Percentiles rank a stretch among this genome's conserved stretches.
Conservation (phyloP, 202 grass and related monocot genomes). For the Elaeis oleifera region DNA sequence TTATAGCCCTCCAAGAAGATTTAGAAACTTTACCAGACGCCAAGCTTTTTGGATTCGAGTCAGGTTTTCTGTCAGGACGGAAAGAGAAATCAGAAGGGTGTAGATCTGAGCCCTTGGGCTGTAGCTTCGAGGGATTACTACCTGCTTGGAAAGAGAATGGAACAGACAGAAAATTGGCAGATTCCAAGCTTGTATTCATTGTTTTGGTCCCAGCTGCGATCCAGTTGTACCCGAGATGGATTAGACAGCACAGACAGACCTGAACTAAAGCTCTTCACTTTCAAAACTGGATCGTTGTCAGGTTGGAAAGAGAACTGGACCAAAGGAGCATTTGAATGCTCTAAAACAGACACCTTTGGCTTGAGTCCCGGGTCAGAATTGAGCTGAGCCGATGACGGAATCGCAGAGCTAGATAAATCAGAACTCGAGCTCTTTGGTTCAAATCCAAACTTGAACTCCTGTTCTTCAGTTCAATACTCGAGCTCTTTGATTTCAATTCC, state of each 20-base stretch:
- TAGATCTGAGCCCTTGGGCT: neutral
- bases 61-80: too few relatives aligned
- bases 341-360: too few relatives aligned
- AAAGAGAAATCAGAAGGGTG: slow-evolving; percentile 47
- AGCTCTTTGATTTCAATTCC: slow-evolving; percentile 18
- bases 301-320: too few relatives aligned
- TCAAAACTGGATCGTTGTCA: too few relatives aligned
- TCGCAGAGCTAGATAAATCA: slow-evolving; percentile 11
- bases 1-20: neutral
- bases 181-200: slow-evolving; percentile 22
- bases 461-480: neutral
- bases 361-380: too few relatives aligned
- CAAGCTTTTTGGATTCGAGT: too few relatives aligned
- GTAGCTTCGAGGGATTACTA: slow-evolving; percentile 1
- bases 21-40: neutral
- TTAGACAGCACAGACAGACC: too few relatives aligned
- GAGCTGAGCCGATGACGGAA: too few relatives aligned
- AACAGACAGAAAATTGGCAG: neutral
- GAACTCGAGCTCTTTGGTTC: slow-evolving; percentile 18
- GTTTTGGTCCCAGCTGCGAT: slow-evolving; percentile 8
- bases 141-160: too few relatives aligned
- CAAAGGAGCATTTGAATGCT: too few relatives aligned
- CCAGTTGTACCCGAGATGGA: neutral
- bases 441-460: slow-evolving; percentile 11
- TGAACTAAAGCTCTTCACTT: too few relatives aligned